Base-by-base conservation (phyloP, 345 rosid genomes). In the Clarkia xantiana region DNA sequence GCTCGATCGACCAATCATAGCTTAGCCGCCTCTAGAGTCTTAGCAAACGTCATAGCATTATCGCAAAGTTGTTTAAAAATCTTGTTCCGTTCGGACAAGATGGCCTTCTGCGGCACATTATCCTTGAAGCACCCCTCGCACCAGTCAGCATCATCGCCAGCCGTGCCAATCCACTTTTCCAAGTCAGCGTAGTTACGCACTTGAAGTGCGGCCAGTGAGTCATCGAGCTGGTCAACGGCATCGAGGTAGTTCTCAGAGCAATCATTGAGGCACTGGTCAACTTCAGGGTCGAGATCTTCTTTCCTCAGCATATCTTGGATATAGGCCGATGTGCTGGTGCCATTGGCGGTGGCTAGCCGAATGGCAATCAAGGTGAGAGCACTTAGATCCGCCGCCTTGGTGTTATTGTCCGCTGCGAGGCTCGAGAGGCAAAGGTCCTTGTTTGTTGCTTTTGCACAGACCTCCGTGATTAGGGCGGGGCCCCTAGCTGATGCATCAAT, bases 191-290 rank as follows among this genome's bases (percentile, higher is more conserved):
- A 65, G 11, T 63, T 70, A 25, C 67, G 63, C 0, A 66, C 63
- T 4, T 71, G 47, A 62, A 81, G 48, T 23, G 80, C 81, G 0
- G 82, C 78, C 0, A 77, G 29, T 14, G 82, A 68, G 53, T 74
- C 73, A 4, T 81, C 88, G 0, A 86, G 78, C 52, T 81, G 95
- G 19, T 71, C 60, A 12, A 66, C 66, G 0, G 82, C 85, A 29
- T 81, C 86, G 3, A 59, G 13, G 66, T 78, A 82, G 4, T 42
- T 49, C 6, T 82, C 81, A 2, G 58, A 48, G 49, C 94, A 89
- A 53, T 89, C 88, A 0, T 54, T 52, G 22, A 86, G 77, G 14
- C 67, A 63, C 64, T 90, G 82, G 55, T 86, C 71, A 3, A 65
- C 45, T 0, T 61, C 50, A 0, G 86, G 93, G 5, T 64, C 91